Evolutionary conservation across 495 filamentous ascomycete species (phyloP), one percentile per base, ranked within the genome.

Genomic region (Neurospora africana): DNA sequence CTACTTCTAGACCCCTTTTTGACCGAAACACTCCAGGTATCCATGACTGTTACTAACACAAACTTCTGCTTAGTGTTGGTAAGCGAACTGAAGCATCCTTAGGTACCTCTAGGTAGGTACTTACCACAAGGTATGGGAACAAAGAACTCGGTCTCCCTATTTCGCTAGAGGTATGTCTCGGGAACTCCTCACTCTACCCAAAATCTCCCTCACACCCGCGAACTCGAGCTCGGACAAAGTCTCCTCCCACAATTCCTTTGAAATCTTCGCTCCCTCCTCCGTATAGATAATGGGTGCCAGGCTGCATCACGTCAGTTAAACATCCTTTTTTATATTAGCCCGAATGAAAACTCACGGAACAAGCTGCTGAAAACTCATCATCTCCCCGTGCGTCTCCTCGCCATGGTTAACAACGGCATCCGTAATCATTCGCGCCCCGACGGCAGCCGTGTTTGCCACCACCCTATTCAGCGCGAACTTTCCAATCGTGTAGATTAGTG

Each of bases 301-400:
- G 44, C 44, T 37, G 4, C 65, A 61, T 21, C 68, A 75, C 30
- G 58, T 65, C 35, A 44, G 23, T 70, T 6, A 15, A 69, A 23
- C 19, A 30, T n/a, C 21, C 15, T 23, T 71, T n/a, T n/a, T n/a
- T n/a, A n/a, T n/a, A n/a, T n/a, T n/a, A n/a, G n/a, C n/a, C n/a
- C n/a, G n/a, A n/a, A n/a, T 1, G 11, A 47, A 33, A 27, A 75
- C 82, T 76, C 78, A 82, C 82, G 79, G 79, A n/a, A 73, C 65
- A 70, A 83, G 72, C 67, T 78, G 72, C 71, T 80, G 80, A 70
- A 79, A 78, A 72, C 78, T 80, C 8, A 82, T 8, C 70, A 80
- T 79, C 73, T 78, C 77, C 8, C 82, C 81, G 75, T 86, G 84
- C 2, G 81, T 79, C 72, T 84, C 81, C 71, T 82, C 80, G 1